Evolutionary conservation across 164 flowering plant species (phyloP).

Genomic region (Magnolia officinalis): DNA sequence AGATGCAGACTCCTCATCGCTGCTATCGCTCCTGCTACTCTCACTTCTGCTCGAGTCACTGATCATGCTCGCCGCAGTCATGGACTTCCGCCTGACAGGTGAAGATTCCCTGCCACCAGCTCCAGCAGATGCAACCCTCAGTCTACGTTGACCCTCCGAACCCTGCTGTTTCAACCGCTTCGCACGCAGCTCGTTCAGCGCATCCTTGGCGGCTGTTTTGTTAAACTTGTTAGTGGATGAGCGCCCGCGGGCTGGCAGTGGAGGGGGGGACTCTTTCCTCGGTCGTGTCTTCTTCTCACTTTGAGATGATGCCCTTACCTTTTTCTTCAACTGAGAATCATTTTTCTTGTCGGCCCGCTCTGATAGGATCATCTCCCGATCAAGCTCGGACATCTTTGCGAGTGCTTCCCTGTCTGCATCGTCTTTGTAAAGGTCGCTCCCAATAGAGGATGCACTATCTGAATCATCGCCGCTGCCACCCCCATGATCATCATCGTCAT

Average conservation of each 20-base stretch:
- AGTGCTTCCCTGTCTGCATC: conserved; percentile 71
- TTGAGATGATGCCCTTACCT: conserved; percentile 42
- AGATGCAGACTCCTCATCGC: conserved; percentile 72
- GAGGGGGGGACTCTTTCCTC: conserved; percentile 51
- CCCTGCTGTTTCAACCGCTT: conserved; percentile 72
- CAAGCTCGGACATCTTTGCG: conserved; percentile 67
- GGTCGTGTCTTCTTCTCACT: conserved; percentile 32
- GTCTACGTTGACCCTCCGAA: conserved; percentile 44
- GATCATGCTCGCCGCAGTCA: conserved; percentile 38
- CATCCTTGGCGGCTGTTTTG: conserved; percentile 67
- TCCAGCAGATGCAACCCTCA: conserved; percentile 47
- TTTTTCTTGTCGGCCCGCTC: conserved; percentile 65
- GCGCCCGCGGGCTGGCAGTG: conserved; percentile 51
- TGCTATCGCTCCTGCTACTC: conserved; percentile 65
- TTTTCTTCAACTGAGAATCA: conserved; percentile 58
- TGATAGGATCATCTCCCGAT: conserved; percentile 75
- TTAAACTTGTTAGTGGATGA: conserved; percentile 66
- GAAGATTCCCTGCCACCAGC: conserved; percentile 33
- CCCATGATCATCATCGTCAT: conserved; percentile 43
- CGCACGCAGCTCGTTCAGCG: conserved; percentile 79
- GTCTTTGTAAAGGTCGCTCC: conserved; percentile 84
- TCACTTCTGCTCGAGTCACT: conserved; percentile 71
- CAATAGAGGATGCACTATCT: conserved; percentile 48
- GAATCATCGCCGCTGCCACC: conserved; percentile 62
- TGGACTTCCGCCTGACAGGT: conserved; percentile 45